Conservation (phyloP, 192 early-diverging fungal species). For the Backusella tuberculispora region DNA sequence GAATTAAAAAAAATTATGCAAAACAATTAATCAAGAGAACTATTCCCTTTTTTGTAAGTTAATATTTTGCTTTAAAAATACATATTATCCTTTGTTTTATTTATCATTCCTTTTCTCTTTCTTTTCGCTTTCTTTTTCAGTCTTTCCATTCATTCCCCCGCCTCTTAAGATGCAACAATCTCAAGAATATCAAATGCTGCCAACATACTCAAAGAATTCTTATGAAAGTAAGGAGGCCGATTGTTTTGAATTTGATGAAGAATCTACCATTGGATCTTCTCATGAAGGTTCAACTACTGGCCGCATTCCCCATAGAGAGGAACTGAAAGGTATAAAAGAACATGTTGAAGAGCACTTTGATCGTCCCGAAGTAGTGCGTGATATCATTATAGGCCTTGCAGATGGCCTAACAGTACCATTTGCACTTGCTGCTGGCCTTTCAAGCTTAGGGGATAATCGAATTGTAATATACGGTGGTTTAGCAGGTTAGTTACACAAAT, state of each 20-base stretch:
- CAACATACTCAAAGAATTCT: background rate
- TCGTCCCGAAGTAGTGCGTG: constrained; percentile 45
- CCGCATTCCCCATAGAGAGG: constrained; percentile 29
- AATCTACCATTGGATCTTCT: constrained; percentile 4
- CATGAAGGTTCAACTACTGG: background rate
- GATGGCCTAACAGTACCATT: constrained; percentile 62
- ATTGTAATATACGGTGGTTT: constrained; percentile 64
- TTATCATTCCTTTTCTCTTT: background rate
- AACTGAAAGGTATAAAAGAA: constrained; percentile 13
- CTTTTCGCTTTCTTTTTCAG: background rate
- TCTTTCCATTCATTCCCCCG: background rate
- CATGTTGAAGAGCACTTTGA: constrained; percentile 48
- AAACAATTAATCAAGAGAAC: constrained; percentile 6
- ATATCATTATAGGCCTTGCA: constrained; percentile 48
- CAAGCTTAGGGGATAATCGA: constrained; percentile 50
- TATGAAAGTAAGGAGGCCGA: background rate
- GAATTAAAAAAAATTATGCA: constrained; percentile 3
- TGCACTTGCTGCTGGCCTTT: constrained; percentile 66
- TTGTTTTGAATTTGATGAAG: constrained; percentile 15
- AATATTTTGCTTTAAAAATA: constrained; percentile 12
- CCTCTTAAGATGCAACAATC: background rate
- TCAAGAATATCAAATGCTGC: constrained; percentile 10
- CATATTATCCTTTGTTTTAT: background rate
- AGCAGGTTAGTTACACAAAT: constrained; percentile 44
- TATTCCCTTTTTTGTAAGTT: background rate